A percentile compares a stretch with the other conserved stretches of the same genome.
Evolutionary conservation across 2,329 filamentous ascomycete genomes (phyloP).

Genomic region (Beauveria sp.): DNA sequence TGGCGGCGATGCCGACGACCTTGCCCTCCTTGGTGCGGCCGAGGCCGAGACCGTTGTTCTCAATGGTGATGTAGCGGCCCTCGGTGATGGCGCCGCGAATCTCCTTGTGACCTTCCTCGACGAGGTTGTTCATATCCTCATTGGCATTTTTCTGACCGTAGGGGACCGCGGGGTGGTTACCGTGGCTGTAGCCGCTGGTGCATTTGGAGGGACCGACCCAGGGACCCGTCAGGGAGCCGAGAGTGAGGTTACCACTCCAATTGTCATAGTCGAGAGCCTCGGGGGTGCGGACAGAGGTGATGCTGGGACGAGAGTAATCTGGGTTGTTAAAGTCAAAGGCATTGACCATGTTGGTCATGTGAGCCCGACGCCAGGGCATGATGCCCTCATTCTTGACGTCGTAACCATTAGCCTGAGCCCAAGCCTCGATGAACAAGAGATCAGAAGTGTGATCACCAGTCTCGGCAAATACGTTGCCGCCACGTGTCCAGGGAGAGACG

Average conservation of each 20-base stretch:
- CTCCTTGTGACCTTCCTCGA: slow-evolving; percentile 45
- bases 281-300: slow-evolving; percentile 30
- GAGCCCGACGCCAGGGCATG: slow-evolving; percentile 19
- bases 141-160: slow-evolving; percentile 29
- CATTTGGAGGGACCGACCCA: slow-evolving; percentile 33
- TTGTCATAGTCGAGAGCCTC: slow-evolving; percentile 25
- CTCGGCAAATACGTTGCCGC: slow-evolving; percentile 45
- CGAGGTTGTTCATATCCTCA: slow-evolving; percentile 26
- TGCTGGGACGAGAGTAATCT: slow-evolving; percentile 35
- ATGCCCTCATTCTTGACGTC: slow-evolving; percentile 20
- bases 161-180: slow-evolving; percentile 26
- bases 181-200: slow-evolving; percentile 25
- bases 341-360: slow-evolving; percentile 23
- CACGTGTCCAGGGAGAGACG: slow-evolving; percentile 46
- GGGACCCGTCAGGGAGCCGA: slow-evolving; percentile 12
- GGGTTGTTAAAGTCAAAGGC: slow-evolving; percentile 36
- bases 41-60: slow-evolving; percentile 33
- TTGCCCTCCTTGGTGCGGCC: slow-evolving; percentile 21
- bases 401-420: slow-evolving; percentile 27
- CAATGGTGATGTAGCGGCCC: slow-evolving; percentile 45
- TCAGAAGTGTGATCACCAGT: slow-evolving; percentile 46
- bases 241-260: slow-evolving; percentile 24
- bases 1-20: slow-evolving; percentile 9
- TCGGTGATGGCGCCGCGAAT: slow-evolving; percentile 45
- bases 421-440: slow-evolving; percentile 43